Conservation (phyloP, 1,139 yeast genomes). For the Pichia inconspicua region DNA sequence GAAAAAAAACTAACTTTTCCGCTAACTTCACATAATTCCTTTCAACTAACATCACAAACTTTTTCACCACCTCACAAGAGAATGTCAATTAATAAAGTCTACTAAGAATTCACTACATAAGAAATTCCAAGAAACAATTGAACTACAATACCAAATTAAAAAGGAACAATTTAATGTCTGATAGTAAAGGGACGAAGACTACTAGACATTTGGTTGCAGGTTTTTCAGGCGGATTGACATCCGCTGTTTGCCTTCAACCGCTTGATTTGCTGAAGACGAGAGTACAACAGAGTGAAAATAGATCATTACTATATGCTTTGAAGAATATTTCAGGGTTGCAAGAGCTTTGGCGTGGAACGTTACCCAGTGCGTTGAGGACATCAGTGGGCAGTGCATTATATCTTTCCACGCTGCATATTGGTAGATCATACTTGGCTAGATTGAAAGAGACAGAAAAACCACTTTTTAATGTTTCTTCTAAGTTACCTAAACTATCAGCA, state of each 20-base stretch:
- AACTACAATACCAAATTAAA: too few species aligned
- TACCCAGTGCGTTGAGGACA: conserved; percentile 84
- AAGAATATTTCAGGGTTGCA: conserved; percentile 38
- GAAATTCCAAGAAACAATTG: too few species aligned
- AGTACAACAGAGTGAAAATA: conserved; percentile 59
- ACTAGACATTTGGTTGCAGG: conserved; percentile 67
- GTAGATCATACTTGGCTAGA: conserved; percentile 47
- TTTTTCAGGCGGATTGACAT: conserved; percentile 76
- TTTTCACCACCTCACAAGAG: too few species aligned
- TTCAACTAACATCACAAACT: too few species aligned
- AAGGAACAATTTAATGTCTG: conserved; percentile 2
- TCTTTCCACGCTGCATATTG: conserved; percentile 58
- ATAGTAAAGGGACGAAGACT: conserved; percentile 15
- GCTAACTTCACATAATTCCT: too few species aligned
- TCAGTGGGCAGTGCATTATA: conserved; percentile 88
- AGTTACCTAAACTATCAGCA: conserved; percentile 65
- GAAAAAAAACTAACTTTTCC: too few species aligned
- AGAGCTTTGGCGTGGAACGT: conserved; percentile 86
- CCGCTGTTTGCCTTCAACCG: conserved; percentile 81
- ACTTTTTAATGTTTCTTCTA: conserved; percentile 25
- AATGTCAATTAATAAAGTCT: too few species aligned
- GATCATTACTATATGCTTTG: conserved; percentile 37
- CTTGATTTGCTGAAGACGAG: conserved; percentile 85
- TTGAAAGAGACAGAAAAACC: conserved; percentile 13
- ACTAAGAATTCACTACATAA: too few species aligned